A percentile compares a stretch with the other conserved stretches of the same genome.
Conservation (phyloP, 805 yeast genomes). For the Yarrowia phangngaensis region DNA sequence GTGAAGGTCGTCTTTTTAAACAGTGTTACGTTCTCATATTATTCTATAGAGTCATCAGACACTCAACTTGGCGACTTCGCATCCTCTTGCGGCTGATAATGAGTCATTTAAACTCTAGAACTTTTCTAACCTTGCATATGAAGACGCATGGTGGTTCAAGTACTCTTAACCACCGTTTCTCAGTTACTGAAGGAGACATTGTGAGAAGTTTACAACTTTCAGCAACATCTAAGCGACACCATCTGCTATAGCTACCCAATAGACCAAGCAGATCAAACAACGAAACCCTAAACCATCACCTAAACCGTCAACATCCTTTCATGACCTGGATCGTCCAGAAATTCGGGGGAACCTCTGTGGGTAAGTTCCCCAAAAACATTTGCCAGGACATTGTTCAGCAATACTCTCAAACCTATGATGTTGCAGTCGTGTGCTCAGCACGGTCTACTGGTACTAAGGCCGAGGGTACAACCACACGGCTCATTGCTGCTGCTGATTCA, state of each 20-base stretch:
- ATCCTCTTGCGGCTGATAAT: too few species aligned
- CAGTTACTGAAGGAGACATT: too few species aligned
- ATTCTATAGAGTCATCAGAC: too few species aligned
- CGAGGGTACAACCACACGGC: constrained; percentile 91
- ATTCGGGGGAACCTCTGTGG: constrained; percentile 96
- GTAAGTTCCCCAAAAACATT: constrained; percentile 84
- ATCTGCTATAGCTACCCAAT: too few species aligned
- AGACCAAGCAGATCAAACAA: too few species aligned
- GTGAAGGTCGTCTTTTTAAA: too few species aligned
- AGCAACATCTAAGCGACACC: too few species aligned
- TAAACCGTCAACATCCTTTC: background rate
- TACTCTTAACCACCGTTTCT: too few species aligned
- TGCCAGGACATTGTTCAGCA: constrained; percentile 73
- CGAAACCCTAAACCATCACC: background rate
- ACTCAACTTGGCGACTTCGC: too few species aligned
- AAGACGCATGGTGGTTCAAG: too few species aligned
- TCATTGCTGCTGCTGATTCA: constrained; percentile 74
- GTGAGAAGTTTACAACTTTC: too few species aligned
- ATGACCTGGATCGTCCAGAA: constrained; percentile 74
- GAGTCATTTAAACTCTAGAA: constrained; percentile 16
- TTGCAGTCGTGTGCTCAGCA: constrained; percentile 95
- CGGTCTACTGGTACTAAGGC: constrained; percentile 85
- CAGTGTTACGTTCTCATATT: too few species aligned
- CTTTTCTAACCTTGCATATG: constrained; percentile 11
- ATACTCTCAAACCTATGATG: constrained; percentile 54